Evolutionary conservation across 228 moss, liverwort and hornwort species (phyloP).

Genomic region (Sphagnum magellanicum): DNA sequence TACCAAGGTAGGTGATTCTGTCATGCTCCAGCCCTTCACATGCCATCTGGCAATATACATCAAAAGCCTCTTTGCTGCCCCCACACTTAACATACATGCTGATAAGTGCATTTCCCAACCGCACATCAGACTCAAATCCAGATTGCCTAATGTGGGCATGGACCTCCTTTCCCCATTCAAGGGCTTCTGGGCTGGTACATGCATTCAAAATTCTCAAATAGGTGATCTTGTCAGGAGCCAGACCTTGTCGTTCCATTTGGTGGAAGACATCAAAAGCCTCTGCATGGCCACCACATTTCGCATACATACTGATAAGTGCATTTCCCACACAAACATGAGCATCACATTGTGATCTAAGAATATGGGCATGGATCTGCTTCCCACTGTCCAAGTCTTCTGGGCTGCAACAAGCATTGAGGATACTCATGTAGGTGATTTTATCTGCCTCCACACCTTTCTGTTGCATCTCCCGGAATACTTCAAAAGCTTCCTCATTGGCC

Average conservation of each 20-base stretch:
- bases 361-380: neutral
- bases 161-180: constrained; percentile 5
- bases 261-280: constrained; percentile 4
- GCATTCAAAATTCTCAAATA: constrained; percentile 8
- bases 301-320: constrained; percentile 1
- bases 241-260: constrained; percentile 4
- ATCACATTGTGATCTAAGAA: neutral
- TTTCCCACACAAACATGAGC: neutral
- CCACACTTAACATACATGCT: constrained; percentile 9
- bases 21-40: constrained; percentile 1
- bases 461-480: too few species aligned
- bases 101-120: constrained; percentile 5
- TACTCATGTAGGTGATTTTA: too few species aligned
- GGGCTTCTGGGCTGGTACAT: neutral
- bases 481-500: too few species aligned
- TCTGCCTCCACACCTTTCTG: too few species aligned
- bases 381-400: neutral
- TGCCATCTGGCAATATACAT: neutral
- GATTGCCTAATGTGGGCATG: neutral
- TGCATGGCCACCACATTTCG: neutral
- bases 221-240: constrained; percentile 2
- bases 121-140: constrained; percentile 1
- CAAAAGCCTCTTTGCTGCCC: neutral
- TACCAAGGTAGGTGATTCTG: constrained; percentile 1
- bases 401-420: too few species aligned